Base-by-base conservation (phyloP, 2,329 filamentous ascomycete species). In the Raffaelea deltoideospora region DNA sequence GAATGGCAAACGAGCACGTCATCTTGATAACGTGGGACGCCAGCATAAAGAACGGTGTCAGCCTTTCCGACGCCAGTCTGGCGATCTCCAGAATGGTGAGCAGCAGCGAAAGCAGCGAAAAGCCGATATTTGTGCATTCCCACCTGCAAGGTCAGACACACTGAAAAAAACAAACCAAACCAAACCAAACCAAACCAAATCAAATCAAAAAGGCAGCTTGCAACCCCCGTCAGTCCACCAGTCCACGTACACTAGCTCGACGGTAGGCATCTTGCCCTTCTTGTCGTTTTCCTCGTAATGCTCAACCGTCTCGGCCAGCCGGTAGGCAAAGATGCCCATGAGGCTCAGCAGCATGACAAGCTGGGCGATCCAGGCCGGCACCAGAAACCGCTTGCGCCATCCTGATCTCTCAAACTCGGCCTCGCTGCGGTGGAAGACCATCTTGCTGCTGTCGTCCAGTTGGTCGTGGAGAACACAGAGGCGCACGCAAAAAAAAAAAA, bases 31-130 rank as follows among this genome's bases (percentile, higher is more conserved):
- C 50, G 41, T 69, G 63, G 15, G 61, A 63, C 42, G 65, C 63
- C 4, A 73, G 51, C 56, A 74, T 61, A 5, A 61, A 63, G 50
- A 68, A 64, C 3, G 69, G 69, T 10, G 69, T 72, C 37, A 74
- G 49, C 1, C 61, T 58, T 48, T 72, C 55, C 30, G 61, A 55
- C 22, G 63, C 41, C 20, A 58, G 47, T 39, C 59, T 60, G 17
- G 52, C 47, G n/a, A 60, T 43, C 22, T 61, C 59, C 41, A 64
- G 56, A 33, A 56, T 59, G 47, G 58, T 64, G 38, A 65, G 53
- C 22, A 63, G 24, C 6, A 68, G 58, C 1, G 62, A 59, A 27
- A 67, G 41, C 20, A 64, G 50, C 14, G 67, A 64, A 36, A 73
- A 56, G 36, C 42, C 59, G 34, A 74, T 58, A 43, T 71, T 73